Evolutionary conservation across 805 yeast species (phyloP).

Genomic region (Yarrowia sp.): DNA sequence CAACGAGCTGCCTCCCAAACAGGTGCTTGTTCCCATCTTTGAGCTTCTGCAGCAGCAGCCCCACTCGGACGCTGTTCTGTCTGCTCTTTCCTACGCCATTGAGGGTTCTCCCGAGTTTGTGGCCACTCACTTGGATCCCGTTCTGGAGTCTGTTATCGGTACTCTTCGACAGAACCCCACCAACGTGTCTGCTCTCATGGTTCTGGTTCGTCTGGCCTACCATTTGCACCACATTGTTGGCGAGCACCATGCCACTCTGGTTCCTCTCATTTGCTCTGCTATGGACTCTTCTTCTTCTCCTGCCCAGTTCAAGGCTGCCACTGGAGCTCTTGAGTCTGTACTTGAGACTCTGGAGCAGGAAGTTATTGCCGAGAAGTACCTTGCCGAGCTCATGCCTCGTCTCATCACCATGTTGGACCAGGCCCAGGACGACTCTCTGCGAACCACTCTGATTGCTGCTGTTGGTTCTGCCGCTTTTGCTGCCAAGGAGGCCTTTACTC

Average conservation of each 20-base stretch:
- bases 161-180: conserved; percentile 76
- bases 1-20: conserved; percentile 85
- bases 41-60: conserved; percentile 53
- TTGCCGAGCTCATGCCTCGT: conserved; percentile 87
- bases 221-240: conserved; percentile 85
- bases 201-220: conserved; percentile 70
- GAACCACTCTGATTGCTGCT: conserved; percentile 78
- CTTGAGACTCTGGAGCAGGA: conserved; percentile 89
- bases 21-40: conserved; percentile 76
- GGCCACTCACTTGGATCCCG: conserved; percentile 66
- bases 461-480: conserved; percentile 97
- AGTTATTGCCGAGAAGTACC: conserved; percentile 67
- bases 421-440: conserved; percentile 51
- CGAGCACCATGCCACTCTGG: conserved; percentile 71
- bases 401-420: conserved; percentile 76
- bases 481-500: conserved; percentile 80
- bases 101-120: conserved; percentile 94
- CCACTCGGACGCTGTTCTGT: conserved; percentile 66
- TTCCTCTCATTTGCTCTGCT: conserved; percentile 82
- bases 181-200: conserved; percentile 81
- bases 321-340: conserved; percentile 85
- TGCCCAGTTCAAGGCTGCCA: conserved; percentile 84
- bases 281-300: conserved; percentile 82
- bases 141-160: conserved; percentile 65
- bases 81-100: conserved; percentile 76